Percentiles rank a stretch among this genome's conserved stretches.
Conservation (phyloP, 2,329 filamentous ascomycete genomes). For the Pyrenochaeta sp. region DNA sequence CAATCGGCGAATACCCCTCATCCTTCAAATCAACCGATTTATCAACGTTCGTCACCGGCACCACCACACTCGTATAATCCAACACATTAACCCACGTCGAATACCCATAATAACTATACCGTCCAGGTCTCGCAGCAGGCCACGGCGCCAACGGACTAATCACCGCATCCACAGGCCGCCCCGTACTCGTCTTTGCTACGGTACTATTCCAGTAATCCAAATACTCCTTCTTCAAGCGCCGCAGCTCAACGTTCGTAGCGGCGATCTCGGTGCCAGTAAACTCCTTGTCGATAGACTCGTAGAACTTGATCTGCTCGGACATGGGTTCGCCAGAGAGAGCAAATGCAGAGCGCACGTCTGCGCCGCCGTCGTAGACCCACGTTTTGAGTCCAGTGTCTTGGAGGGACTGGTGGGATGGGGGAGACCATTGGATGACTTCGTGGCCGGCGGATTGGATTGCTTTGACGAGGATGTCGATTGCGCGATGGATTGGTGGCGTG, state of each 20-base stretch:
- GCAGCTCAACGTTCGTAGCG: constrained; percentile 40
- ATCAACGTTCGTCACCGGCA: constrained; percentile 47
- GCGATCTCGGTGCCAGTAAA: constrained; percentile 43
- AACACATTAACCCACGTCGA: constrained; percentile 40
- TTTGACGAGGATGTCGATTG: constrained; percentile 37
- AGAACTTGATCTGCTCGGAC: constrained; percentile 35
- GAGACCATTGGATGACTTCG: constrained; percentile 37
- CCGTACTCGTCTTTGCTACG: constrained; percentile 30
- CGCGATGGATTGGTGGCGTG: constrained; percentile 47
- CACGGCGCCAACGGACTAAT: constrained; percentile 50
- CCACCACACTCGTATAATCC: constrained; percentile 45
- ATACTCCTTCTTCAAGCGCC: constrained; percentile 44
- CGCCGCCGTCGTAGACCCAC: constrained; percentile 45
- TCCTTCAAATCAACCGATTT: constrained; percentile 37
- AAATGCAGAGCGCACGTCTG: constrained; percentile 41
- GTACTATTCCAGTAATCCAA: constrained; percentile 52
- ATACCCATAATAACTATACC: constrained; percentile 47
- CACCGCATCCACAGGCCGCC: constrained; percentile 48
- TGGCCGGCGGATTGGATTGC: constrained; percentile 39
- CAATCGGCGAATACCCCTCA: constrained; percentile 32
- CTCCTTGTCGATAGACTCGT: constrained; percentile 21
- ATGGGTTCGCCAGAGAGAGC: constrained; percentile 45
- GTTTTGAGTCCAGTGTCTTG: constrained; percentile 30
- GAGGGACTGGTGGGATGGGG: constrained; percentile 34
- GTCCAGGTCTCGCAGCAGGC: constrained; percentile 41